A percentile compares a stretch with the other conserved stretches of the same genome.
Evolutionary conservation across 2,329 filamentous ascomycete species (phyloP).

Genomic region (Calonectria montana): DNA sequence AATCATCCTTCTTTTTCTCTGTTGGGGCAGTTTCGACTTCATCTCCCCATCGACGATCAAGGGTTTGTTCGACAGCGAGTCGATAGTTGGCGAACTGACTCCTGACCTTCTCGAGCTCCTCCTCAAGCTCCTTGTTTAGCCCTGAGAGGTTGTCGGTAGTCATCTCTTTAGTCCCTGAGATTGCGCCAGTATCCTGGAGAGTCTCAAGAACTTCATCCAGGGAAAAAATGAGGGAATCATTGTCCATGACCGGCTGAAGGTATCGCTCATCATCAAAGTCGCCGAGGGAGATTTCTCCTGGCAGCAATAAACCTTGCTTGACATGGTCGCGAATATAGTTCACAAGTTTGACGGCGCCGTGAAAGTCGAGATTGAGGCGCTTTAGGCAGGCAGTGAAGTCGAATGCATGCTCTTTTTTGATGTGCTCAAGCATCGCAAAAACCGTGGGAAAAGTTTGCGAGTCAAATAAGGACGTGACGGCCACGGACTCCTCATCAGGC

Average conservation of each 20-base stretch:
- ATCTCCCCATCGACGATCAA: constrained; percentile 73
- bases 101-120: constrained; percentile 68
- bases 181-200: constrained; percentile 53
- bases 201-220: constrained; percentile 77
- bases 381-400: constrained; percentile 73
- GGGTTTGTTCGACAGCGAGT: constrained; percentile 72
- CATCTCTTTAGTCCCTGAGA: constrained; percentile 49
- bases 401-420: constrained; percentile 73
- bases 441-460: constrained; percentile 73
- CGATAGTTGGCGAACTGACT: constrained; percentile 75
- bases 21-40: constrained; percentile 56
- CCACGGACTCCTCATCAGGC: constrained; percentile 70
- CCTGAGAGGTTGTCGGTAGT: constrained; percentile 53
- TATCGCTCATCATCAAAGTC: constrained; percentile 83
- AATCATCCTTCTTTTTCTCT: constrained; percentile 47
- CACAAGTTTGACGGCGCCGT: constrained; percentile 79
- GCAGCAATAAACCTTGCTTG: constrained; percentile 58
- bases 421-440: constrained; percentile 74
- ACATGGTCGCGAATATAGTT: constrained; percentile 71
- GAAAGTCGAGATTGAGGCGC: constrained; percentile 73
- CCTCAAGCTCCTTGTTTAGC: constrained; percentile 68
- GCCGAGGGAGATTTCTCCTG: constrained; percentile 68
- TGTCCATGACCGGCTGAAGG: constrained; percentile 85
- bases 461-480: constrained; percentile 76
- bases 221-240: constrained; percentile 89